These are phyloP conservation scores for Corchorus olitorius DNA, from an alignment of 345 rosid genomes.

Conservation along the genomic window DNA sequence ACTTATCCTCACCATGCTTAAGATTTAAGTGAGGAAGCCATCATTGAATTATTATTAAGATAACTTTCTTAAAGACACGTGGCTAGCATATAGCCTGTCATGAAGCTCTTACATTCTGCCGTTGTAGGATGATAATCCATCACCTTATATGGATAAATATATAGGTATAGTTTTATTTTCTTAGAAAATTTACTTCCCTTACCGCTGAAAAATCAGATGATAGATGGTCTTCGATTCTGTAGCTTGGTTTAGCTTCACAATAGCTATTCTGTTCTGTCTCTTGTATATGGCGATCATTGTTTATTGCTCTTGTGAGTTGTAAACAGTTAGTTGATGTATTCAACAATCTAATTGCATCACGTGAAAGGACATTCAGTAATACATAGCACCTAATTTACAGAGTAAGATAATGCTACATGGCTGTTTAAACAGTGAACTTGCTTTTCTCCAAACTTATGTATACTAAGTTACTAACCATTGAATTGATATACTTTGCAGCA, in stretches of 20 bases:
- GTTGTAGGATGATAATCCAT: neutral
- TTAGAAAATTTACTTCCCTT: neutral
- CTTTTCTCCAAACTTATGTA: conserved; percentile 7
- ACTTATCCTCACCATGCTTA: neutral
- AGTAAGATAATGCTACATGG: conserved; percentile 3
- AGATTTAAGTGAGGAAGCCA: neutral
- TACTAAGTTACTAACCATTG: conserved; percentile 10
- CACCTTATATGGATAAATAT: neutral
- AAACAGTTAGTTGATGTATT: neutral
- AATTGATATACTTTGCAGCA: conserved; percentile 49
- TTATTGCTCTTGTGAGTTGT: neutral
- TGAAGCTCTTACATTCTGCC: neutral
- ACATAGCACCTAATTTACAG: neutral
- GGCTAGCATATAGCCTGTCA: neutral
- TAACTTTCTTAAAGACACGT: neutral
- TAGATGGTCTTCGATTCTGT: neutral
- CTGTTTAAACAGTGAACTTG: conserved; percentile 5
- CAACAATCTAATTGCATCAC: neutral
- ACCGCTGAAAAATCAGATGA: neutral
- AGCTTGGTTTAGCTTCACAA: neutral
- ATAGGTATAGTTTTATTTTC: neutral
- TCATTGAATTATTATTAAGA: neutral
- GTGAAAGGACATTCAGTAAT: conserved; percentile 3
- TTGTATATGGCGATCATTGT: neutral
- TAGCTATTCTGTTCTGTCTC: neutral